These are phyloP conservation scores for Botrytis byssoidea DNA, from an alignment of 2,329 filamentous ascomycete genomes.

Conservation along the genomic window DNA sequence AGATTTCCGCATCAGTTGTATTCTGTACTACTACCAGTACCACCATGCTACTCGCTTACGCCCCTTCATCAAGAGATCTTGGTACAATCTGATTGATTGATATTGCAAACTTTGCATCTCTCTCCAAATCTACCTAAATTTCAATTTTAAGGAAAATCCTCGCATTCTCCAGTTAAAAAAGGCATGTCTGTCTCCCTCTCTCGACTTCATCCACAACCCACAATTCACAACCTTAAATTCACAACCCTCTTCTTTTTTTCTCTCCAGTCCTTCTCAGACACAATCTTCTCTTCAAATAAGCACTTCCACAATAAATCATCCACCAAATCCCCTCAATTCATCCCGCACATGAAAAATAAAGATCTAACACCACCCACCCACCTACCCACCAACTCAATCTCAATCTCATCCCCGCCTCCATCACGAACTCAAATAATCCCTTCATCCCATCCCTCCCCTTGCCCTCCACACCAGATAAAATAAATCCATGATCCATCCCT, in stretches of 20 bases:
- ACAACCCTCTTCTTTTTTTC: background rate
- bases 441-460: background rate
- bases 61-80: background rate
- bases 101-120: background rate
- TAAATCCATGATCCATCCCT: conserved; percentile 1
- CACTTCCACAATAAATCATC: background rate
- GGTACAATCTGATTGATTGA: background rate
- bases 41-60: background rate
- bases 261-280: background rate
- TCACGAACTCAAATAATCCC: background rate
- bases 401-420: background rate
- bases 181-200: background rate
- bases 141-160: background rate
- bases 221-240: background rate
- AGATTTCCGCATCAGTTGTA: background rate
- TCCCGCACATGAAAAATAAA: background rate
- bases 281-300: background rate
- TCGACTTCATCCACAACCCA: background rate
- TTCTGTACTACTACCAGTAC: background rate
- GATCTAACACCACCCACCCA: background rate
- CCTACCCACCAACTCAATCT: background rate
- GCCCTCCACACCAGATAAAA: background rate
- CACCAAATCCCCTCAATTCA: background rate
- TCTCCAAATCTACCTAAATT: background rate
- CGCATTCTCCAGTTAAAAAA: background rate